Base-by-base conservation (phyloP, 2,329 filamentous ascomycete genomes). In the Colletotrichum liriopes region DNA sequence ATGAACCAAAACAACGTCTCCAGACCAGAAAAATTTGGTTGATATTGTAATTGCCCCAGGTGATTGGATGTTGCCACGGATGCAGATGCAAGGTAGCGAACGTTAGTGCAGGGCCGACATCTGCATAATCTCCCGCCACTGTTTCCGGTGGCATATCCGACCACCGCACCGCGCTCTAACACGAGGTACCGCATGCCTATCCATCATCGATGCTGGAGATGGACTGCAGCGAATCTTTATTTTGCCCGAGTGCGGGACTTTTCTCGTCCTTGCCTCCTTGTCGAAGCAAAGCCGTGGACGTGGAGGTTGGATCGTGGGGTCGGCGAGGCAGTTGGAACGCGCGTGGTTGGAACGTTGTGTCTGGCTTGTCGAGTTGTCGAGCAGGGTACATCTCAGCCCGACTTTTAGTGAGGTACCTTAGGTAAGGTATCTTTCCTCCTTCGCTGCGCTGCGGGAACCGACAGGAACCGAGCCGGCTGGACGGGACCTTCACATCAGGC, bases 1-100 rank as follows among this genome's bases (percentile, higher is more conserved):
- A 49, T 39, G n/a, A 26, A 14, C 49, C 35, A 54, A 39, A 54
- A 55, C 43, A 29, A 58, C 26, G 65, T 70, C 70, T 70, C 61
- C 67, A 65, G 55, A 51, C 47, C 67, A 61, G 45, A 47, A 55
- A 65, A 73, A 18, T 52, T 56, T 49, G 66, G 60, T 47, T 61
- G 32, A 62, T 49, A 54, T 56, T 66, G 60, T 66, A 73, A 70
- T 58, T 73, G 71, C 32, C 67, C 45, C 52, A 39, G 58, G 26
- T 71, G 71, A 65, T 73, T 73, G 71, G 67, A 56, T 35, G 64
- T 35, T 20, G 29, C 20, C 18, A 43, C 6, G 20, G 32, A 47
- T 58, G 47, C 60, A 47, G 47, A 51, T 37, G 41, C 55, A 39
- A 61, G 49, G 60, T 56, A 39, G 67, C 23, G 23, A 18, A 56